Conservation (phyloP, 2,329 filamentous ascomycete genomes). For the Fusarium sp. region DNA sequence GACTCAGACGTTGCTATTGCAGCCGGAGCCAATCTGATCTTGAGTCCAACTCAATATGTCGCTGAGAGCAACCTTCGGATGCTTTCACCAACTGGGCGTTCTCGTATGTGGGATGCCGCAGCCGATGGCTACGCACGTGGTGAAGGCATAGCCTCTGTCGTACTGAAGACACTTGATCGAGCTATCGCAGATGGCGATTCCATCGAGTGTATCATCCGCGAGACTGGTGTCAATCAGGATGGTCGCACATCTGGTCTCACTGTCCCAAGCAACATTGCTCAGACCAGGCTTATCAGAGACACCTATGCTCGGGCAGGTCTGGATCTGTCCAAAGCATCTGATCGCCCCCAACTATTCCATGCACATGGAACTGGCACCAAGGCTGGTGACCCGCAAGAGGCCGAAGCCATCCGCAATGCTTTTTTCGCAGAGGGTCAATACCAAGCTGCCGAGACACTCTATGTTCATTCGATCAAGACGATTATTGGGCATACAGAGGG, state of each 20-base stretch:
- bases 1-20: background rate
- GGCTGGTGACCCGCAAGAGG: slow-evolving; percentile 25
- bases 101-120: slow-evolving; percentile 16
- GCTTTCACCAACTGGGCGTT: slow-evolving; percentile 9
- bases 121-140: slow-evolving; percentile 32
- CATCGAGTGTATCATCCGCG: slow-evolving; percentile 5
- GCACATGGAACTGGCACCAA: slow-evolving; percentile 29
- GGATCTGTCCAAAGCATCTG: background rate
- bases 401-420: slow-evolving; percentile 4
- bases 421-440: background rate
- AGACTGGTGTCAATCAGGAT: slow-evolving; percentile 6
- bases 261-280: background rate
- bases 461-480: slow-evolving; percentile 11
- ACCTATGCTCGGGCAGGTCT: slow-evolving; percentile 1
- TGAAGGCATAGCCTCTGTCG: slow-evolving; percentile 13
- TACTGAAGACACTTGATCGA: slow-evolving; percentile 19
- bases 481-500: slow-evolving; percentile 24
- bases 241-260: slow-evolving; percentile 3
- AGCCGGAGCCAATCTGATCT: slow-evolving; percentile 1
- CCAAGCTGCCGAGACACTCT: background rate
- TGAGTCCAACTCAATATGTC: background rate
- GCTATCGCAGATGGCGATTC: background rate
- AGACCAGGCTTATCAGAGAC: background rate
- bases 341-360: slow-evolving; percentile 8
- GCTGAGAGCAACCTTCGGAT: slow-evolving; percentile 6